Percentiles rank a stretch among this genome's conserved stretches.
phyloP scores from a whole-genome alignment of 2,329 filamentous ascomycete genomes.

The Penicillium sp. region DNA sequence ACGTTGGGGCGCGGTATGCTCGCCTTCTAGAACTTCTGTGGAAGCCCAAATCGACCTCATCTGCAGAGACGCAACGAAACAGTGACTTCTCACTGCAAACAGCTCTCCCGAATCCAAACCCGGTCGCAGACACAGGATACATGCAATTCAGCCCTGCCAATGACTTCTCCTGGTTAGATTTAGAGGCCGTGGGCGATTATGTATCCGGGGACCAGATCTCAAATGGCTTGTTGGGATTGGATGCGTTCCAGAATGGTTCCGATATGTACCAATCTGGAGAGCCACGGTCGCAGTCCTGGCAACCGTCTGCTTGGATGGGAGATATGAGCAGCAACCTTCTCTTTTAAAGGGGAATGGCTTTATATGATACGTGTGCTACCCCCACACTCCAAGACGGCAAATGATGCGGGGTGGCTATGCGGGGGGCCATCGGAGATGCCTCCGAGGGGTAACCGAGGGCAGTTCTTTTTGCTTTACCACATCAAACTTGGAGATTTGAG shows the following conservation, averaged over 20 bases:
- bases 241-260: conserved; percentile 33
- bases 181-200: conserved; percentile 60
- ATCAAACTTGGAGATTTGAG: background rate
- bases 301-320: conserved; percentile 40
- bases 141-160: conserved; percentile 49
- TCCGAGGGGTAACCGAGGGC: conserved; percentile 23
- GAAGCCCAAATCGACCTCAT: conserved; percentile 44
- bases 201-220: conserved; percentile 47
- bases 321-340: conserved; percentile 41
- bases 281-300: conserved; percentile 38
- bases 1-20: conserved; percentile 61
- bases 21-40: conserved; percentile 60
- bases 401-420: conserved; percentile 23
- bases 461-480: background rate
- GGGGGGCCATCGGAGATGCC: conserved; percentile 25
- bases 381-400: conserved; percentile 13
- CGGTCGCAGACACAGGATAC: conserved; percentile 38
- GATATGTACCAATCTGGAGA: conserved; percentile 31
- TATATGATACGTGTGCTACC: background rate
- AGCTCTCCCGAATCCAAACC: conserved; percentile 28
- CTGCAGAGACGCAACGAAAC: conserved; percentile 29
- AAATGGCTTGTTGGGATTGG: conserved; percentile 35
- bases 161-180: conserved; percentile 62
- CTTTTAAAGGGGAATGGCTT: conserved; percentile 22
- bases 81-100: conserved; percentile 34